Percentiles rank a stretch among this genome's conserved stretches.
These are phyloP conservation scores for Fusarium sp. DNA, from an alignment of 2,329 filamentous ascomycete species.

Conservation along the genomic window DNA sequence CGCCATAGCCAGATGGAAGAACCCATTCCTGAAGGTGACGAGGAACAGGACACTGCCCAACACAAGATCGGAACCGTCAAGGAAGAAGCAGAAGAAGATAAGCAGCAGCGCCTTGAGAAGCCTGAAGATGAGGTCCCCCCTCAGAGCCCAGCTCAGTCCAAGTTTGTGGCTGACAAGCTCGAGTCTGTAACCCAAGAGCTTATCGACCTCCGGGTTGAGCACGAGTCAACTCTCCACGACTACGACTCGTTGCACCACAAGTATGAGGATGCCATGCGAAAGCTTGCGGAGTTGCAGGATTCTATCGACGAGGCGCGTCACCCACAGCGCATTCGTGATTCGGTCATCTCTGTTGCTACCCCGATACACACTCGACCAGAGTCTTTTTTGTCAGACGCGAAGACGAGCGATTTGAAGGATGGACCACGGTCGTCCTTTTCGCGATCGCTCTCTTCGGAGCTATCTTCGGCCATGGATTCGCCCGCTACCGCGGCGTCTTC, in stretches of 20 bases:
- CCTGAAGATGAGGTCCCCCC: slow-evolving; percentile 47
- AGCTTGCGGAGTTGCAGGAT: slow-evolving; percentile 85
- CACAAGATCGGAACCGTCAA: slow-evolving; percentile 48
- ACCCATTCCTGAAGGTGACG: slow-evolving; percentile 62
- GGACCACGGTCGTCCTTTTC: slow-evolving; percentile 71
- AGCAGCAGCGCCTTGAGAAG: slow-evolving; percentile 22
- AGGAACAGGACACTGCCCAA: slow-evolving; percentile 49
- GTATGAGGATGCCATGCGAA: slow-evolving; percentile 86
- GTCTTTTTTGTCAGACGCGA: slow-evolving; percentile 84
- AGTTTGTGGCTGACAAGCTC: slow-evolving; percentile 89
- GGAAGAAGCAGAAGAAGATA: slow-evolving; percentile 45
- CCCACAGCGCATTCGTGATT: slow-evolving; percentile 62
- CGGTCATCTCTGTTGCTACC: slow-evolving; percentile 62
- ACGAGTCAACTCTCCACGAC: slow-evolving; percentile 82
- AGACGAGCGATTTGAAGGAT: slow-evolving; percentile 74
- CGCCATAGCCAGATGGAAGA: slow-evolving; percentile 63
- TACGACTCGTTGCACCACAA: slow-evolving; percentile 83
- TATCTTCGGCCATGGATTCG: slow-evolving; percentile 85
- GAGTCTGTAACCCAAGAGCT: slow-evolving; percentile 92
- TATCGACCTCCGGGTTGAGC: slow-evolving; percentile 86
- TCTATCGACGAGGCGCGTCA: slow-evolving; percentile 80
- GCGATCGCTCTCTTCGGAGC: slow-evolving; percentile 91
- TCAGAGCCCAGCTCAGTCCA: slow-evolving; percentile 78
- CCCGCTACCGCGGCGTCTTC: slow-evolving; percentile 69
- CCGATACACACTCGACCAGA: slow-evolving; percentile 66